A percentile compares a stretch with the other conserved stretches of the same genome.
Evolutionary conservation across 148 eudicot genomes (phyloP).

Genomic region (Amaranthus palmeri): DNA sequence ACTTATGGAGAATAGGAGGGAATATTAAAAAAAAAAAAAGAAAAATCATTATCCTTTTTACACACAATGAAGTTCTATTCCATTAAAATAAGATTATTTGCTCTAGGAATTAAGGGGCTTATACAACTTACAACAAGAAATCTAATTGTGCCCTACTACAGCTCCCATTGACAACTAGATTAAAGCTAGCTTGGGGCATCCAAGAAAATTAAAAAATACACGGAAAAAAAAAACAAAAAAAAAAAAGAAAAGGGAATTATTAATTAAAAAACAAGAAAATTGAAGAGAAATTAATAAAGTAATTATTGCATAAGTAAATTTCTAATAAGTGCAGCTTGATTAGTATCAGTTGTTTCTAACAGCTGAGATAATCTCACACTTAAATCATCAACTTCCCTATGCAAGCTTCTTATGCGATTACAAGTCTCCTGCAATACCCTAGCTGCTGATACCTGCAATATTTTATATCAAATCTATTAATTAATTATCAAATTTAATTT

Average conservation of each 20-base stretch:
- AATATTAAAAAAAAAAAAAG: too few relatives aligned
- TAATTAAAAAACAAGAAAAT: not conserved
- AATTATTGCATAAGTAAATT: slow-evolving; percentile 32
- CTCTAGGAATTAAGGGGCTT: slow-evolving; percentile 10
- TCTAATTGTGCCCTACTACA: slow-evolving; percentile 24
- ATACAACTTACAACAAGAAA: not conserved
- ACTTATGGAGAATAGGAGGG: too few relatives aligned
- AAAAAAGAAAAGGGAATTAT: not conserved
- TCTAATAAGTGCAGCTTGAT: slow-evolving; percentile 34
- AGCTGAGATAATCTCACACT: slow-evolving; percentile 36
- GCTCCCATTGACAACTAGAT: slow-evolving; percentile 20
- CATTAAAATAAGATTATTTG: not conserved
- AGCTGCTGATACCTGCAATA: slow-evolving; percentile 40
- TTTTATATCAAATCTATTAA: not conserved
- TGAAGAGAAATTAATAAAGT: not conserved
- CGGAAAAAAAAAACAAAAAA: not conserved
- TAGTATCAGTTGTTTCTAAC: slow-evolving; percentile 31
- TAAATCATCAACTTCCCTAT: slow-evolving; percentile 39
- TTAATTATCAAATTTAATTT: not conserved
- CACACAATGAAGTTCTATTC: slow-evolving; percentile 11
- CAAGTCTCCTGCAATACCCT: slow-evolving; percentile 38
- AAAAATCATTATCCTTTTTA: not conserved
- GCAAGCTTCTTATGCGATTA: slow-evolving; percentile 43
- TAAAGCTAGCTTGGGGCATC: too few relatives aligned
- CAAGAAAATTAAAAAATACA: not conserved